These are phyloP conservation scores for Hirschfeldia incana DNA, from an alignment of 345 rosid species.

Conservation along the genomic window DNA sequence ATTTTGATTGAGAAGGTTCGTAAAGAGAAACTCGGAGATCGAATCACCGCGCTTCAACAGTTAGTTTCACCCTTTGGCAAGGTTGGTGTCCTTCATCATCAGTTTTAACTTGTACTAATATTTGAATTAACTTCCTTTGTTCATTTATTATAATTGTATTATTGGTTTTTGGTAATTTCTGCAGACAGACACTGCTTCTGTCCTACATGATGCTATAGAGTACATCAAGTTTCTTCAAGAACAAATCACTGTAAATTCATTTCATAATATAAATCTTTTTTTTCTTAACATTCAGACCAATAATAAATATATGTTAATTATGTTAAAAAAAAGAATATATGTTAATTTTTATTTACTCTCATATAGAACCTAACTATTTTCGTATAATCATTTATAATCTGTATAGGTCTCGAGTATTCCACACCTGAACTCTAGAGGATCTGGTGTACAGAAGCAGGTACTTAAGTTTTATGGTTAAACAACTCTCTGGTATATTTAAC, in stretches of 20 bases:
- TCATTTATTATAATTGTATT: neutral
- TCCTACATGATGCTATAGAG: constrained; percentile 83
- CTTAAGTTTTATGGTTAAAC: constrained; percentile 15
- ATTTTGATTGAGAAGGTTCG: constrained; percentile 54
- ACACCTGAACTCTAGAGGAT: constrained; percentile 61
- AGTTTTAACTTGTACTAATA: neutral
- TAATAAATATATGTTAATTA: neutral
- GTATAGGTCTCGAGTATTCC: constrained; percentile 54
- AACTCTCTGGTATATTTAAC: constrained; percentile 5
- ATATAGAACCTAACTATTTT: neutral
- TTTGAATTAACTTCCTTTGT: neutral
- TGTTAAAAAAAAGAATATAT: neutral
- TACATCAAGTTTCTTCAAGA: constrained; percentile 81
- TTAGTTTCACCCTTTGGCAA: constrained; percentile 97
- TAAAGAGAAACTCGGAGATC: constrained; percentile 96
- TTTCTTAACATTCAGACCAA: neutral
- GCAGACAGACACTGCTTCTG: constrained; percentile 98
- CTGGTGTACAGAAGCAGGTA: constrained; percentile 73
- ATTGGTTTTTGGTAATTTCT: constrained; percentile 19
- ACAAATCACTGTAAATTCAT: constrained; percentile 61
- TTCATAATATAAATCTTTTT: neutral
- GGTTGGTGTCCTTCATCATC: constrained; percentile 45
- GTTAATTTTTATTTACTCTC: neutral
- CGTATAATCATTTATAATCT: neutral
- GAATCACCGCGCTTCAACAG: constrained; percentile 94